Evolutionary conservation across 768 basidiomycete genomes (phyloP).

Genomic region (Pleurotus cornucopiae): DNA sequence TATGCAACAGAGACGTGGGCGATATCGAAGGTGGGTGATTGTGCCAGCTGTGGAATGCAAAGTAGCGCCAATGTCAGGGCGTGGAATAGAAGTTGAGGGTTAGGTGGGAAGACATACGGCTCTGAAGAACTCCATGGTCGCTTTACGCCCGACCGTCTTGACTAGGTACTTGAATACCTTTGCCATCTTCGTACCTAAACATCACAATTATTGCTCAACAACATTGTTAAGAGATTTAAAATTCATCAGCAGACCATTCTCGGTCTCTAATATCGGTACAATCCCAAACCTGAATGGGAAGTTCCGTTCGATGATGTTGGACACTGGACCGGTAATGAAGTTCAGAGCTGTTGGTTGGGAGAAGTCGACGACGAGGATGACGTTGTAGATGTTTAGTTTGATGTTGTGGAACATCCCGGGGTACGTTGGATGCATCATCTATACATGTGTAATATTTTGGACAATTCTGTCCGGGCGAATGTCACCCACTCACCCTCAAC

Average conservation of each 20-base stretch:
- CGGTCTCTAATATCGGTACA: conserved; percentile 64
- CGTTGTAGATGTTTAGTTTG: conserved; percentile 78
- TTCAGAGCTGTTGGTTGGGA: conserved; percentile 55
- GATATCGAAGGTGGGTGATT: conserved; percentile 24
- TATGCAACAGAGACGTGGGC: conserved; percentile 29
- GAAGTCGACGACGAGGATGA: conserved; percentile 79
- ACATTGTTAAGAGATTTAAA: neutral
- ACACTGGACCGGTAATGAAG: conserved; percentile 61
- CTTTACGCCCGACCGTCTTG: conserved; percentile 55
- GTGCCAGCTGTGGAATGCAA: conserved; percentile 29
- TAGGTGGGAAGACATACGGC: conserved; percentile 29
- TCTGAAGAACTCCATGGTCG: conserved; percentile 58
- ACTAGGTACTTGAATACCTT: conserved; percentile 66
- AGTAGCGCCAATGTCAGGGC: neutral
- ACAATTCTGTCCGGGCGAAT: neutral
- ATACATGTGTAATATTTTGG: neutral
- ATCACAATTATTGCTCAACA: neutral
- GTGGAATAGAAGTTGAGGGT: neutral
- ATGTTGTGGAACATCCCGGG: conserved; percentile 77
- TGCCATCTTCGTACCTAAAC: conserved; percentile 63
- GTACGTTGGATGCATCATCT: conserved; percentile 59
- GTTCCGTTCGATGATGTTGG: conserved; percentile 65
- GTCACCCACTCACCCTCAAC: conserved; percentile 34
- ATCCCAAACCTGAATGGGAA: conserved; percentile 84
- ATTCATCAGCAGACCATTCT: conserved; percentile 26